Base-by-base conservation (phyloP, 179 eudicot species). In the Nepenthes alata region DNA sequence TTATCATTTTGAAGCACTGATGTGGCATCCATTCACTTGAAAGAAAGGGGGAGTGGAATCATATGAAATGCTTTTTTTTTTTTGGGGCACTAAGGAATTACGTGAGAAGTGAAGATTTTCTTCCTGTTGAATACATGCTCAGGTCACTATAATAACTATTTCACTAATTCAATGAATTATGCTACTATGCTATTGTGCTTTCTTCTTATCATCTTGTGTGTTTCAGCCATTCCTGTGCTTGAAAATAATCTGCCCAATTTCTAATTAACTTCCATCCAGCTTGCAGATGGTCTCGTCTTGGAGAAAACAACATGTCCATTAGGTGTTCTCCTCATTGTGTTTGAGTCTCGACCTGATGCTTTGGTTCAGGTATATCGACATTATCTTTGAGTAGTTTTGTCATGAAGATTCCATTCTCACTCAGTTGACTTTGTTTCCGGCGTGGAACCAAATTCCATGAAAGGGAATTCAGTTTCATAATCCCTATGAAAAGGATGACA, bases 271-370 rank as follows among this genome's bases (percentile, higher is more conserved):
- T 50, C 47, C 58, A 14, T 63, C 58, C 81, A 89, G 97, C 77
- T 87, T 72, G 83, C 97, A 36, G 95, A 89, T 56, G 86, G 86
- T 55, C 78, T 87, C 53, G 55, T 83, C 63, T 74, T 89, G 75
- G 97, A 87, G 72, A 89, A 89, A 74, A 75, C 81, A 41, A 78
- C 97, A 58, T 84, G 84, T 65, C 87, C 95, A 1, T 74, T 89
- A 75, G 97, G 97, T 58, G 97, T 89, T 67, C 91, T 89, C 48
- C 77, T 89, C 60, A 80, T 89, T 66, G 88, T 89, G 45, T 89
- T 89, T 59, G 95, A 87, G 80, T 89, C 95, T 47, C 95, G 95
- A 6, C 97, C 97, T 47, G 97, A 89, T 70, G 97, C 97, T 53
- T 74, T 89, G 62, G 97, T 89, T 75, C 97, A 87, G 95, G 97